Base-by-base conservation (phyloP, 2,329 filamentous ascomycete species). In the Colletotrichum orbiculare region DNA sequence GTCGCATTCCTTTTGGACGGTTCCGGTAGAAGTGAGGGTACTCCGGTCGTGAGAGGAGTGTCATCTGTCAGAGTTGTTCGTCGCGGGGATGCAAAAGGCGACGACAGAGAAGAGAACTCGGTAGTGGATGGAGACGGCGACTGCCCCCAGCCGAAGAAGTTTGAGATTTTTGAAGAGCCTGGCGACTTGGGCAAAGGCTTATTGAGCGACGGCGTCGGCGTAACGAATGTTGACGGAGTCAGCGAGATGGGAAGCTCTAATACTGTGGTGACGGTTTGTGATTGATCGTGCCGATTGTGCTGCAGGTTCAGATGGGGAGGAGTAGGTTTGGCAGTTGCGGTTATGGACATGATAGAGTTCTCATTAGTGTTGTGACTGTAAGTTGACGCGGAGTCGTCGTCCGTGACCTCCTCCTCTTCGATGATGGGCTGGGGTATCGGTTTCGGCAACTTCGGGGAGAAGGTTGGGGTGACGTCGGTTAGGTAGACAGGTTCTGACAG, bases 131-230 rank as follows among this genome's bases (percentile, higher is more conserved):
- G 79, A 41, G 82, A 76, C 7, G 79, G 78, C 34, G 78, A 81
- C 52, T 77, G 76, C 57, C 78, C 78, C 86, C 86, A 88, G 70
- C 81, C 82, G 71, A 88, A 87, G 69, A 87, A 81, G 37, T 76
- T 79, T 57, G 82, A 82, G 67, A 87, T 78, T 67, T 82, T 75
- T 73, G 85, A 75, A 60, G 85, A 76, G 69, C 74, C 73, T 64
- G 86, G 85, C 7, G 85, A 87, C 68, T 80, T 86, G 10, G 85
- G 85, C 5, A 86, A 72, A 34, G 83, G 83, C 68, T 86, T 87
- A 74, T 86, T 83, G 46, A 83, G 79, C 68, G 83, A 78, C 8
- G 79, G 79, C 35, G 63, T 63, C 7, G 53, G 73, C 72, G 54
- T 64, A 2, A 38, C 25, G 50, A 57, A 60, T 58, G 37, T 64